These are phyloP conservation scores for Ophiostoma angusticollis DNA, from an alignment of 2,329 filamentous ascomycete genomes.

Conservation along the genomic window DNA sequence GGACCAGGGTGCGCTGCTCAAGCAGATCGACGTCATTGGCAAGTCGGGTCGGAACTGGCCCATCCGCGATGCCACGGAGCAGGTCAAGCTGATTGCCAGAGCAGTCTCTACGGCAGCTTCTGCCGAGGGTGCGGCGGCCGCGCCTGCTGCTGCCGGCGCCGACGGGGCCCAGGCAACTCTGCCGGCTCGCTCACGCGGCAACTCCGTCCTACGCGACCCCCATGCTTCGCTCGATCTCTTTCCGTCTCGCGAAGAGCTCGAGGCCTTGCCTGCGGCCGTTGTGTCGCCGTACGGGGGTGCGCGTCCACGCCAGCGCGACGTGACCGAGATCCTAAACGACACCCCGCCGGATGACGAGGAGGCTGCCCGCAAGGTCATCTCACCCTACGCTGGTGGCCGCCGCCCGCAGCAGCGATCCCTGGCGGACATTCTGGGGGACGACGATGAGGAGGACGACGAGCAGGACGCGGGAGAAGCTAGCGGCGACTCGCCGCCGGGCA, in stretches of 20 bases:
- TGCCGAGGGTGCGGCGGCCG: slow-evolving; percentile 31
- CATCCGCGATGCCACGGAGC: slow-evolving; percentile 75
- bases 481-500: neutral
- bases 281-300: slow-evolving; percentile 49
- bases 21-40: slow-evolving; percentile 88
- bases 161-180: no score
- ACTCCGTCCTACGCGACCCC: slow-evolving; percentile 45
- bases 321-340: slow-evolving; percentile 59
- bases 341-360: slow-evolving; percentile 28
- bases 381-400: slow-evolving; percentile 40
- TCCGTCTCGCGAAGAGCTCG: slow-evolving; percentile 47
- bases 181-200: slow-evolving; percentile 34
- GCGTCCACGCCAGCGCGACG: slow-evolving; percentile 52
- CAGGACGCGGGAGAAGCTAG: slow-evolving; percentile 1
- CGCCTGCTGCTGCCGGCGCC: slow-evolving; percentile 9
- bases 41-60: slow-evolving; percentile 88
- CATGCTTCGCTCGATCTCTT: slow-evolving; percentile 67
- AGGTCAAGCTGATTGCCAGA: slow-evolving; percentile 60
- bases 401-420: slow-evolving; percentile 52
- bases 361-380: slow-evolving; percentile 20
- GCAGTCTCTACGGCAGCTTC: slow-evolving; percentile 38
- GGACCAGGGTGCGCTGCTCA: slow-evolving; percentile 89
- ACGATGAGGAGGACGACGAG: slow-evolving; percentile 23
- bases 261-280: slow-evolving; percentile 26
- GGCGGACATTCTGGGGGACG: slow-evolving; percentile 55